A percentile compares a stretch with the other conserved stretches of the same genome.
Evolutionary conservation across 257 asterid genomes (phyloP).

Genomic region (Leonotis leonurus): DNA sequence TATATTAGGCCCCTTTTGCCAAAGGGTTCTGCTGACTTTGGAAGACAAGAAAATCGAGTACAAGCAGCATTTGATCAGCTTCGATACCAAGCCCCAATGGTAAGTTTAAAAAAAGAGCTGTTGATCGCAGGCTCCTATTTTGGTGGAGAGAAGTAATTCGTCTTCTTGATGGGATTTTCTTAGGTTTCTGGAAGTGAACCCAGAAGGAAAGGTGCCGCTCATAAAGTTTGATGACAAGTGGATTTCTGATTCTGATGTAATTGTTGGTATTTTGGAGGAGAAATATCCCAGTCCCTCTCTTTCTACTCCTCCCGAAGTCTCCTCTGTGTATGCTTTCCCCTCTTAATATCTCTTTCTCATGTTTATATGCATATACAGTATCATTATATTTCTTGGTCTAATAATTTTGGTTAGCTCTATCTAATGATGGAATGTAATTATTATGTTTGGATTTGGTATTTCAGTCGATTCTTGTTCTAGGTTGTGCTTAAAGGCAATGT

Average conservation of each 20-base stretch:
- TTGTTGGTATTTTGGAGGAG: slow-evolving; percentile 64
- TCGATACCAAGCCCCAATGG: slow-evolving; percentile 65
- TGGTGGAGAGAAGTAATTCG: not conserved
- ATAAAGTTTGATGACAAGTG: slow-evolving; percentile 65
- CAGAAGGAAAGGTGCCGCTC: slow-evolving; percentile 79
- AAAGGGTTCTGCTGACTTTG: slow-evolving; percentile 60
- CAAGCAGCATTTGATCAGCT: slow-evolving; percentile 47
- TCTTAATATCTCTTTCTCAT: not conserved
- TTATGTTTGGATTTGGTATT: slow-evolving; percentile 7
- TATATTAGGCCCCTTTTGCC: slow-evolving; percentile 62
- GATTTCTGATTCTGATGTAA: slow-evolving; percentile 77
- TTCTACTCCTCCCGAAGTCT: slow-evolving; percentile 46
- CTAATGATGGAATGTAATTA: not conserved
- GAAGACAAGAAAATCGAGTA: slow-evolving; percentile 64
- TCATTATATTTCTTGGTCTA: not conserved
- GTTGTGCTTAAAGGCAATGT: not conserved
- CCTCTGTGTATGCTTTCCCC: slow-evolving; percentile 48
- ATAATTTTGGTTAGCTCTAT: not conserved
- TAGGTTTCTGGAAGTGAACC: slow-evolving; percentile 66
- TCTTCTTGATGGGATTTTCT: not conserved
- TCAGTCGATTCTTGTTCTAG: not conserved
- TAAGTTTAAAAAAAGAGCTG: not conserved
- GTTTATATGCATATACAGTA: not conserved
- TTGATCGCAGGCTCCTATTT: not conserved
- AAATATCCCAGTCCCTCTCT: slow-evolving; percentile 70